Base-by-base conservation (phyloP, 108 stramenopile species). In the Discostella stelligeroides region DNA sequence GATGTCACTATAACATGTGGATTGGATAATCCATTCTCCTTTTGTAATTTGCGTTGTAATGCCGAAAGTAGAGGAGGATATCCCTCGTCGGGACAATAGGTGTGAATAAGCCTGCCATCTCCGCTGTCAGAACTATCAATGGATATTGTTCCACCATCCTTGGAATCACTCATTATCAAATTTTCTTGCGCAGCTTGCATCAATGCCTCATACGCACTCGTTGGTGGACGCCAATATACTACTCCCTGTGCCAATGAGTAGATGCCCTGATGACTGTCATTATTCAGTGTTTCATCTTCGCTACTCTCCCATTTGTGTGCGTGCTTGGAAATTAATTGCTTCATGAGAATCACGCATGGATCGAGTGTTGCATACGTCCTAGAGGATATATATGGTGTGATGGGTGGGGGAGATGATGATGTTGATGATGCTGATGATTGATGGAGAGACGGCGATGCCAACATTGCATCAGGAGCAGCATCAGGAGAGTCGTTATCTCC, bases 1-100 rank as follows among this genome's bases (percentile, higher is more conserved):
- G 89, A 84, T 1, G 96, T 97, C 1, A 98, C 87, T 82, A 95
- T 91, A n/a, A 96, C 85, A 65, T 94, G 65, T 2, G 72, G 61
- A 56, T 74, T 50, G 4, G 11, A 25, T 60, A 95, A 68, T 11
- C 72, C 76, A 79, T 95, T 92, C 73, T 95, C 86, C 21, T 60
- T 58, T 11, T 47, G 21, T 5, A 95, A 61, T 65, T 92, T 92
- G 20, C 29, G 4, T 37, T 75, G 59, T 2, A 95, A 57, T 15
- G 80, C 85, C 1, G 54, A 60, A 0, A 78, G 45, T 10, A 95
- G 61, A 54, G 85, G 86, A 13, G 86, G 86, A 38, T 86, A 67
- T 1, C 94, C 94, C 71, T 91, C 86, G 53, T 89, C 91, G n/a
- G 88, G 90, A 57, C 89, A 82, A 47, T 95, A 95, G 34, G 81